These are phyloP conservation scores for Cicer yamashitae DNA, from an alignment of 306 rosid species.

Conservation along the genomic window DNA sequence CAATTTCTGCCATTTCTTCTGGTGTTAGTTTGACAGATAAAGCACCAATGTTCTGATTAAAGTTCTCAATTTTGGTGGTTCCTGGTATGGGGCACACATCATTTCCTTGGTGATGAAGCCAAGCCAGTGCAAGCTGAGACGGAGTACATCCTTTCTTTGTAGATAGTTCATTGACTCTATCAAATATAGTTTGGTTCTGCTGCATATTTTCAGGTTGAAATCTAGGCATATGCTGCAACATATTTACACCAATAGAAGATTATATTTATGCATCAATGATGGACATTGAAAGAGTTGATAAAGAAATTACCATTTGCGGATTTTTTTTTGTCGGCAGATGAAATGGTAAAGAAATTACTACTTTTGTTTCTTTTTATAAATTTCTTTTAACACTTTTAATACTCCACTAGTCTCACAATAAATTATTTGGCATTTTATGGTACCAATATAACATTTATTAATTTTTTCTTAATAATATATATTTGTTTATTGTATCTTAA, in stretches of 20 bases:
- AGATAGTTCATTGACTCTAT: conserved; percentile 62
- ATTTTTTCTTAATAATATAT: too few species aligned
- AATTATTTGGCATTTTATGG: too few species aligned
- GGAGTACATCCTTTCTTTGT: conserved; percentile 58
- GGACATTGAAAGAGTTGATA: background rate
- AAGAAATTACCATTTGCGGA: too few species aligned
- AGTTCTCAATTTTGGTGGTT: conserved; percentile 70
- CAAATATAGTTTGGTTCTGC: conserved; percentile 65
- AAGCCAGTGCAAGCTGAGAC: conserved; percentile 53
- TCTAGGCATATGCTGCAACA: conserved; percentile 55
- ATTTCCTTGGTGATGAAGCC: conserved; percentile 50
- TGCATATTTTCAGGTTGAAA: conserved; percentile 64
- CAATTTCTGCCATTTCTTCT: conserved; percentile 66
- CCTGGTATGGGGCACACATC: conserved; percentile 79
- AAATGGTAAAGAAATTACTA: too few species aligned
- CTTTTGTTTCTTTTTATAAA: too few species aligned
- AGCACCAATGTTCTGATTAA: conserved; percentile 65
- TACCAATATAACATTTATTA: too few species aligned
- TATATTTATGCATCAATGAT: background rate
- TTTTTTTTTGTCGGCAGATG: too few species aligned
- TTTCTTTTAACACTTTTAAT: too few species aligned
- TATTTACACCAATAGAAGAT: background rate
- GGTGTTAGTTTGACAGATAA: conserved; percentile 64
- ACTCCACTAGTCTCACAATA: too few species aligned
- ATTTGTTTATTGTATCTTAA: too few species aligned